These are phyloP conservation scores for Pythium diclinum DNA, from an alignment of 352 stramenopile species.

Conservation along the genomic window DNA sequence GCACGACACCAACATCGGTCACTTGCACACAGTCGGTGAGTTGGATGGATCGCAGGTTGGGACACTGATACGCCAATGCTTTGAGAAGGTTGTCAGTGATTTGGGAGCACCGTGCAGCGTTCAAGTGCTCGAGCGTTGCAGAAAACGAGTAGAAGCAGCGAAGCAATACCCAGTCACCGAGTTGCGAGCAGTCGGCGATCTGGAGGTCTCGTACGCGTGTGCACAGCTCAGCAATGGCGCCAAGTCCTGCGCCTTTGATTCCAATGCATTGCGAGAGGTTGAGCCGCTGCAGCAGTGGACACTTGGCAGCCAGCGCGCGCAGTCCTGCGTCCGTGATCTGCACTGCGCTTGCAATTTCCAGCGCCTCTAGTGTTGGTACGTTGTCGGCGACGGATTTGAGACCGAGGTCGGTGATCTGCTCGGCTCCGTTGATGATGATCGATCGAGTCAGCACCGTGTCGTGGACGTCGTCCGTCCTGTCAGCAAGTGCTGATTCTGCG, in stretches of 20 bases:
- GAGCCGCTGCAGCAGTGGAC: slow-evolving; percentile 41
- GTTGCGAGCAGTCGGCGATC: slow-evolving; percentile 52
- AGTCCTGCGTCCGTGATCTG: slow-evolving; percentile 57
- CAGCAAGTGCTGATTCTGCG: not conserved
- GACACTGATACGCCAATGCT: slow-evolving; percentile 70
- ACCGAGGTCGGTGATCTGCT: slow-evolving; percentile 58
- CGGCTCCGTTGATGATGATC: slow-evolving; percentile 62
- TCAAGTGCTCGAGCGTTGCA: slow-evolving; percentile 38
- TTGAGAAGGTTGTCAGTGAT: slow-evolving; percentile 85
- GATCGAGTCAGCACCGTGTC: slow-evolving; percentile 28
- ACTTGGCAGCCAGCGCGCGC: slow-evolving; percentile 48
- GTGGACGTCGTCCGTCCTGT: slow-evolving; percentile 10
- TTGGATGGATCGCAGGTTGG: slow-evolving; percentile 57
- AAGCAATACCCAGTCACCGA: slow-evolving; percentile 69
- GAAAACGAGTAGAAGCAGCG: slow-evolving; percentile 62
- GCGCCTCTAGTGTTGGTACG: slow-evolving; percentile 47
- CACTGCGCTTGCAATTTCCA: slow-evolving; percentile 47
- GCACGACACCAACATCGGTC: slow-evolving; percentile 83
- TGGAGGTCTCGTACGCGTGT: slow-evolving; percentile 34
- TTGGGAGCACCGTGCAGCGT: slow-evolving; percentile 77
- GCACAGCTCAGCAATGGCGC: slow-evolving; percentile 61
- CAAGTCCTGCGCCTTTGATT: slow-evolving; percentile 58
- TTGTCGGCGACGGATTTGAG: slow-evolving; percentile 48
- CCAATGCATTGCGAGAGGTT: slow-evolving; percentile 46
- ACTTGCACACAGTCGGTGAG: slow-evolving; percentile 77